Evolutionary conservation across 805 yeast species (phyloP), one percentile per base, ranked within the genome.

Genomic region (Yamadazyma phyllophila): DNA sequence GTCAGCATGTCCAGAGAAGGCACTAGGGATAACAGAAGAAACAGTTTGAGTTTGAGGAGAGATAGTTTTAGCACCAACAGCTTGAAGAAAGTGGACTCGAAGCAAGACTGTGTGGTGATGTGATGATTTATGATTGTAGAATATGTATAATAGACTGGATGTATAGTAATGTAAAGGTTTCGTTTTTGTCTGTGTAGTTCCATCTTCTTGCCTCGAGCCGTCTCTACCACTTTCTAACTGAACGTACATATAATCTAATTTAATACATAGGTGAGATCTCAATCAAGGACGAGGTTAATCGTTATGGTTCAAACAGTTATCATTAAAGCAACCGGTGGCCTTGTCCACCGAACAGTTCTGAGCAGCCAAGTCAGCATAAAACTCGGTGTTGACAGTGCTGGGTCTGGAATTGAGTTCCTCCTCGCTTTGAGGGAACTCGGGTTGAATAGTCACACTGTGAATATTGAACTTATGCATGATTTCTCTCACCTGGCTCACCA

Each of bases 361-460:
- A 41, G 57, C 60, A 39, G 55, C 56, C 16, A 70, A 54, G 13
- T 63, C 63, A 3, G 73, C 74, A 41, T 61, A 69, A 16, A 61
- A 56, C 6, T 17, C 35, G 10, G 48, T 58, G 55, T 35, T 30
- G 4, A 16, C 26, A 12, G 27, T 15, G 8, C 49, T 20, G 40
- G 52, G 36, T 37, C 45, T 31, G 6, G 45, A 24, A 35, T 41
- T 20, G 33, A 15, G 33, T 15, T 38, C 48, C 31, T 42, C 51
- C 26, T 30, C 36, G 15, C 33, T 42, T 5, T 39, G 29, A 26
- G 66, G 62, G 58, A 92, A 94, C 68, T 92, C 99, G 0, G 99
- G 99, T 67, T 92, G 99, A 41, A 94, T 91, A 1, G 99, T 92
- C 14, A 92, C 96, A 31, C 94, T 85, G 59, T 91, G 96, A 49